Percentiles rank a stretch among this genome's conserved stretches.
phyloP scores from a whole-genome alignment of 2,329 filamentous ascomycete species.

The Clarireedia monteithiana region DNA sequence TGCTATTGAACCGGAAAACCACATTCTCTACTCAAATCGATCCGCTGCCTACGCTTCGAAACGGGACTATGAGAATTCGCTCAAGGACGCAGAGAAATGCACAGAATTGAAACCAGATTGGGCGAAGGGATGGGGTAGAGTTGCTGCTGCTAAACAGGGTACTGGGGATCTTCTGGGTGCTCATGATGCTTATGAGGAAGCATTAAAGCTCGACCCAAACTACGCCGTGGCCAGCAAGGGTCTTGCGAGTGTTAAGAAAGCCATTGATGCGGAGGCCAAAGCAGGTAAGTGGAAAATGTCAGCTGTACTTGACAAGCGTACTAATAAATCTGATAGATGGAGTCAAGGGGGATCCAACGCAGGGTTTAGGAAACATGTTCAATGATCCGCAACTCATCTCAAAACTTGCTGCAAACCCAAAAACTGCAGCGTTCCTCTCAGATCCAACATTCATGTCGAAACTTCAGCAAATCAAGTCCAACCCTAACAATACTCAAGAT shows the following conservation, averaged over 20 bases:
- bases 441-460: slow-evolving; percentile 88
- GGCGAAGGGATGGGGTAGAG: slow-evolving; percentile 93
- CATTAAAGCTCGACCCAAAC: slow-evolving; percentile 83
- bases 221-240: slow-evolving; percentile 93
- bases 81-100: slow-evolving; percentile 87
- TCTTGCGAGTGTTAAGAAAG: slow-evolving; percentile 74
- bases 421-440: slow-evolving; percentile 73
- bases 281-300: slow-evolving; percentile 29
- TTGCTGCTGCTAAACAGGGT: slow-evolving; percentile 86
- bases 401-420: slow-evolving; percentile 90
- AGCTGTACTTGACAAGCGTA: slow-evolving; percentile 6
- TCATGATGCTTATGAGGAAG: slow-evolving; percentile 85
- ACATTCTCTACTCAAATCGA: slow-evolving; percentile 96
- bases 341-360: slow-evolving; percentile 55
- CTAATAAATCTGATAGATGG: slow-evolving; percentile 23
- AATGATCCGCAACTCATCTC: slow-evolving; percentile 82
- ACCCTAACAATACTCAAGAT: slow-evolving; percentile 70
- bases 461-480: slow-evolving; percentile 70
- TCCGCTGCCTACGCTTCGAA: slow-evolving; percentile 84
- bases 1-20: slow-evolving; percentile 77
- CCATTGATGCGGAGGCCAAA: slow-evolving; percentile 70
- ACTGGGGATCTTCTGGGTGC: slow-evolving; percentile 78
- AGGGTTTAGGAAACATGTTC: slow-evolving; percentile 86
- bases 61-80: slow-evolving; percentile 75
- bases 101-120: slow-evolving; percentile 95